phyloP scores from a whole-genome alignment of 2,329 filamentous ascomycete genomes.

The Aphanocladium album region DNA sequence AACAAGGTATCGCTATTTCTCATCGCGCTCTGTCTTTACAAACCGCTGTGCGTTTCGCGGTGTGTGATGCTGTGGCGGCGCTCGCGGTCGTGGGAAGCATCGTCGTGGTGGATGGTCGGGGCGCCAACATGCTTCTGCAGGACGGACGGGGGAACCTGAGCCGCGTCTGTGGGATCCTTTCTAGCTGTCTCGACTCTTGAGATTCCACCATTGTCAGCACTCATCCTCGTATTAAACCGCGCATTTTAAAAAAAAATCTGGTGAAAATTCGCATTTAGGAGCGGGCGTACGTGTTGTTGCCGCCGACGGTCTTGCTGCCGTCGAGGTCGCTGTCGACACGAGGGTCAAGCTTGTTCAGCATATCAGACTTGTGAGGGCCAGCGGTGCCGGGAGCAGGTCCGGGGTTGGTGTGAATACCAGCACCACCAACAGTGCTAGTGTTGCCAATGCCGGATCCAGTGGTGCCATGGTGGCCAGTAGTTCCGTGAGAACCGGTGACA shows the following conservation, averaged over 20 bases:
- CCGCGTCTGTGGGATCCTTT: slow-evolving; percentile 48
- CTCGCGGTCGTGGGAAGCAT: slow-evolving; percentile 37
- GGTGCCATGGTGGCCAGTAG: slow-evolving; percentile 30
- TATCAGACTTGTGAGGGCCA: slow-evolving; percentile 38
- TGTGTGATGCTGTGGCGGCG: slow-evolving; percentile 43
- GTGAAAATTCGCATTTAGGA: slow-evolving; percentile 27
- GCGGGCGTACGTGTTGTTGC: slow-evolving; percentile 43
- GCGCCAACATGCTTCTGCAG: slow-evolving; percentile 42
- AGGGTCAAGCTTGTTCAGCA: slow-evolving; percentile 45
- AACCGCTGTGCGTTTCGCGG: slow-evolving; percentile 44
- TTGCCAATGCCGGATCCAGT: slow-evolving; percentile 30
- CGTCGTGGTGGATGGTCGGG: slow-evolving; percentile 40
- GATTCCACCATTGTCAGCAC: slow-evolving; percentile 4
- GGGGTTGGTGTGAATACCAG: slow-evolving; percentile 15
- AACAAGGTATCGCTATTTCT: slow-evolving; percentile 8
- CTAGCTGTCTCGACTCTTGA: background rate
- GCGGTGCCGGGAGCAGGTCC: slow-evolving; percentile 17
- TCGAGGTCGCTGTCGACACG: slow-evolving; percentile 51
- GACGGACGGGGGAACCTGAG: slow-evolving; percentile 53
- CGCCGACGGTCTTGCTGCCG: slow-evolving; percentile 48
- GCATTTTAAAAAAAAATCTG: background rate
- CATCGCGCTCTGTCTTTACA: slow-evolving; percentile 27
- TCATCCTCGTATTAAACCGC: background rate
- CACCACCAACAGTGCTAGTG: slow-evolving; percentile 27
- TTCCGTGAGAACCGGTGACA: slow-evolving; percentile 24